Conservation (phyloP, 1,284 basidiomycete species). For the Schizophyllum amplum region DNA sequence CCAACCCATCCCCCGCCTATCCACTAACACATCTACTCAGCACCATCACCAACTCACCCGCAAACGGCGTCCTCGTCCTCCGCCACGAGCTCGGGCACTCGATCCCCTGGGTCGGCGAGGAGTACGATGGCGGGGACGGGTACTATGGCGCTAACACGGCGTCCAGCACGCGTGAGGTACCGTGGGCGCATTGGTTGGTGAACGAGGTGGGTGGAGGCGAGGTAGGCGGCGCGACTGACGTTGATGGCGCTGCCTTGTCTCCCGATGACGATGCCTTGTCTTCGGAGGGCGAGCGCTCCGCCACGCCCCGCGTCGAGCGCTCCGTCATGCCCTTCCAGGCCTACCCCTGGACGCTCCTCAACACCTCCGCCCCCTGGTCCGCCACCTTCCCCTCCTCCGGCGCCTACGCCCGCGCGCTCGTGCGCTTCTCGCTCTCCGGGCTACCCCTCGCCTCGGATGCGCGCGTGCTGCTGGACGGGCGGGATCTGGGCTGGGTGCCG, state of each 20-base stretch:
- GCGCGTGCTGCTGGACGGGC: slow-evolving; percentile 52
- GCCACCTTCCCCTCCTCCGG: slow-evolving; percentile 59
- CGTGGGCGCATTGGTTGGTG: slow-evolving; percentile 71
- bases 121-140: slow-evolving; percentile 73
- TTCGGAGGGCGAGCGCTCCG: no score
- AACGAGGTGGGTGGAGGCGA: slow-evolving; percentile 3
- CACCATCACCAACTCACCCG: slow-evolving; percentile 68
- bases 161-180: slow-evolving; percentile 34
- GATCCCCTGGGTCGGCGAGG: slow-evolving; percentile 76
- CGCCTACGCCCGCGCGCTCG: slow-evolving; percentile 50
- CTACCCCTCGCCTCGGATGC: slow-evolving; percentile 49
- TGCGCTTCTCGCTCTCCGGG: slow-evolving; percentile 73
- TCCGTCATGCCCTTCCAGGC: slow-evolving; percentile 69
- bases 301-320: slow-evolving; percentile 47
- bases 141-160: slow-evolving; percentile 72
- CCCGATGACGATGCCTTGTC: neutral
- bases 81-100: slow-evolving; percentile 81
- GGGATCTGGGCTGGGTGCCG: slow-evolving; percentile 51
- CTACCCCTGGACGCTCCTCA: slow-evolving; percentile 70
- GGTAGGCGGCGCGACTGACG: no score
- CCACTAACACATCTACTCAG: slow-evolving; percentile 28
- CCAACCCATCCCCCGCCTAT: neutral
- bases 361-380: slow-evolving; percentile 50
- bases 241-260: no score
- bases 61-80: slow-evolving; percentile 72